Percentiles rank a stretch among this genome's conserved stretches.
phyloP scores from a whole-genome alignment of 768 basidiomycete species.

The Tylopilus vinaceipallidus region DNA sequence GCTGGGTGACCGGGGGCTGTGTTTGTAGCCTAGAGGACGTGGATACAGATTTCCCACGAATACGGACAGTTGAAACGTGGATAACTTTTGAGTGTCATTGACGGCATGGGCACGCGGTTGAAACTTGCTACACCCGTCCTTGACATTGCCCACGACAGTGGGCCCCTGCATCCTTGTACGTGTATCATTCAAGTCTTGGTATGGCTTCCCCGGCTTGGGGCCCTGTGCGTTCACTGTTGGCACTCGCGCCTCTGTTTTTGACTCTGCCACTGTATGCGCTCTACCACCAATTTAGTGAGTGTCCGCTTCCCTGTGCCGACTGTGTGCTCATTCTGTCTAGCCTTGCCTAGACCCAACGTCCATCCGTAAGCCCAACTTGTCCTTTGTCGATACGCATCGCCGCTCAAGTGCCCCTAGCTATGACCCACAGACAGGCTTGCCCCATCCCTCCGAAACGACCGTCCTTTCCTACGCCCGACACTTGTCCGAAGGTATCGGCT shows the following conservation, averaged over 20 bases:
- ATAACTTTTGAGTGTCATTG: too few species aligned
- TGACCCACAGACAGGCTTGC: constrained; percentile 53
- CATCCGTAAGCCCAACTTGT: constrained; percentile 42
- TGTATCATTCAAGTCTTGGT: too few species aligned
- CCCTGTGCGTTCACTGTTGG: constrained; percentile 54
- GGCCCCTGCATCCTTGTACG: too few species aligned
- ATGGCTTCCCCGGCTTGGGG: too few species aligned
- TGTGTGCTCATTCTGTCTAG: constrained; percentile 32
- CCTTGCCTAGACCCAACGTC: constrained; percentile 54
- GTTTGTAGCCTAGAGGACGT: too few species aligned
- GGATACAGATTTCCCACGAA: too few species aligned
- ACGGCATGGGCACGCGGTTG: too few species aligned
- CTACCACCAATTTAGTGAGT: constrained; percentile 49
- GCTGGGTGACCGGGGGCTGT: too few species aligned
- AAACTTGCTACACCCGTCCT: too few species aligned
- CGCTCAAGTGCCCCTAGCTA: constrained; percentile 21
- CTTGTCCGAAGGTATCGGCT: constrained; percentile 86
- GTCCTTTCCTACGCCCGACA: constrained; percentile 63
- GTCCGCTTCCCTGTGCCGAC: constrained; percentile 1
- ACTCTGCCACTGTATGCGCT: constrained; percentile 46
- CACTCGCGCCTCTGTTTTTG: constrained; percentile 53
- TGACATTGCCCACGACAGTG: too few species aligned
- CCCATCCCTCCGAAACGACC: constrained; percentile 69
- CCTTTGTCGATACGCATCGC: background rate
- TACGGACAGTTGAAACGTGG: too few species aligned